Conservation (phyloP, 2,329 filamentous ascomycete genomes). For the Colletotrichum cereale region DNA sequence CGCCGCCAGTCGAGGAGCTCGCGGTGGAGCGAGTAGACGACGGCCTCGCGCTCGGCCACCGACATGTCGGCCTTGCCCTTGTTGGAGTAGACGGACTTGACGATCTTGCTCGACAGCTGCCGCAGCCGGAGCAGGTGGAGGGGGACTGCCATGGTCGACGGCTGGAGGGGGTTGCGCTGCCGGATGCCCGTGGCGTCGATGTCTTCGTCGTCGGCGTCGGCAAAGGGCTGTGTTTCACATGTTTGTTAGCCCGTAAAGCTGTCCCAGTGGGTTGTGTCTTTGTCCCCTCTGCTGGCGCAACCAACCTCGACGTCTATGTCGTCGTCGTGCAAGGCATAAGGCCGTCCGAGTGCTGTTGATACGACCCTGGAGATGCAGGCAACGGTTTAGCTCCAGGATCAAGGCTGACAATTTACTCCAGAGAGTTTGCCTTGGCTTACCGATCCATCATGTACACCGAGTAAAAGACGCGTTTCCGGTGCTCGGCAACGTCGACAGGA, state of each 20-base stretch:
- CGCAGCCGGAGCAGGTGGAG: constrained; percentile 57
- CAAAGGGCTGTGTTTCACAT: not conserved
- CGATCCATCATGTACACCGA: constrained; percentile 64
- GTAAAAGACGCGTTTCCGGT: constrained; percentile 59
- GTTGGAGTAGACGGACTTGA: constrained; percentile 53
- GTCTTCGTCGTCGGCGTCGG: not conserved
- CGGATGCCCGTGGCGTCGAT: not conserved
- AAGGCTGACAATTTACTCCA: too few species aligned
- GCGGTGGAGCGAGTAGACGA: constrained; percentile 52
- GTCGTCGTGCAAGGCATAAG: constrained; percentile 60
- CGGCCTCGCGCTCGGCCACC: constrained; percentile 47
- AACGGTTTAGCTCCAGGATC: too few species aligned
- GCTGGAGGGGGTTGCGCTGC: constrained; percentile 46
- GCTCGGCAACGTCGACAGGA: constrained; percentile 49
- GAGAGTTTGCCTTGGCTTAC: constrained; percentile 37
- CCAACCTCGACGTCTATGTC: constrained; percentile 57
- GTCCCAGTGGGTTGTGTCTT: too few species aligned
- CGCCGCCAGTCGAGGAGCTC: constrained; percentile 59
- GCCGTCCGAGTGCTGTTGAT: constrained; percentile 57
- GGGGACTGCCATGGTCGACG: constrained; percentile 54
- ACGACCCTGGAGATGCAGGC: constrained; percentile 53
- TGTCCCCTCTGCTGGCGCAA: not conserved
- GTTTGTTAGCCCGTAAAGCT: too few species aligned
- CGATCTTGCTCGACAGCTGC: constrained; percentile 56
- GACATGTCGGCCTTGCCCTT: constrained; percentile 38